Evolutionary conservation across 2,329 filamentous ascomycete species (phyloP), one percentile per base, ranked within the genome.

Genomic region (Fonsecaea nubica): DNA sequence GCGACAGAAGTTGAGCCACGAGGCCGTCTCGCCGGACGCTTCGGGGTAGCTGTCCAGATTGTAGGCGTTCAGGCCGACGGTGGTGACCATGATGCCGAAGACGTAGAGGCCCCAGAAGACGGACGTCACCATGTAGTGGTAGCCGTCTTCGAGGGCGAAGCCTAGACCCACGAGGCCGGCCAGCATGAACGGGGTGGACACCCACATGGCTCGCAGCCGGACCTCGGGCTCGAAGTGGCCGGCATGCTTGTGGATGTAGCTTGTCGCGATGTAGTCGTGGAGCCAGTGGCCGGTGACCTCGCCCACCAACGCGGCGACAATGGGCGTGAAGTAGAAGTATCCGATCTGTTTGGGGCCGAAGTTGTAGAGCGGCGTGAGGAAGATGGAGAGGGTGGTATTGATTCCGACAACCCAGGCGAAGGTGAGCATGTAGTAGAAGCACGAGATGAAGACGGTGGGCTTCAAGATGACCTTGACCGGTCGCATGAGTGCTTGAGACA

Each of bases 141-240:
- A 86, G 3, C 73, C 75, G 8, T 78, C 74, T 67, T 84, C 76
- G 1, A 89, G 79, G 1, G 80, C 78, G 70, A 85, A 84, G 2
- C 86, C 86, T 4, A 88, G 76, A 0, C 86, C 73, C 3, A 85
- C 78, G 1, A 87, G 75, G 0, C 84, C 84, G 1, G 79, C 71
- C 2, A 84, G 68, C 75, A 86, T 84, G 70, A 86, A 80, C 0
- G 82, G 79, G 4, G 83, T 78, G 0, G 81, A 77, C 21, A 85
- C 65, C 71, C 80, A 83, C 62, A 83, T 80, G 50, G 81, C 81
- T 7, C 77, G 74, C 13, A 88, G 80, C 4, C 86, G 82, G 5
- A 80, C 82, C 74, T 88, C 86, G 50, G 86, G 85, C 70, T 87
- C 84, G 58, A 88, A 84, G 57, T 77, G 79, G n/a, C 84, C 84